Percentiles rank a stretch among this genome's conserved stretches.
These are phyloP conservation scores for Termitomyces bulborhizus DNA, from an alignment of 768 basidiomycete species.

Conservation along the genomic window DNA sequence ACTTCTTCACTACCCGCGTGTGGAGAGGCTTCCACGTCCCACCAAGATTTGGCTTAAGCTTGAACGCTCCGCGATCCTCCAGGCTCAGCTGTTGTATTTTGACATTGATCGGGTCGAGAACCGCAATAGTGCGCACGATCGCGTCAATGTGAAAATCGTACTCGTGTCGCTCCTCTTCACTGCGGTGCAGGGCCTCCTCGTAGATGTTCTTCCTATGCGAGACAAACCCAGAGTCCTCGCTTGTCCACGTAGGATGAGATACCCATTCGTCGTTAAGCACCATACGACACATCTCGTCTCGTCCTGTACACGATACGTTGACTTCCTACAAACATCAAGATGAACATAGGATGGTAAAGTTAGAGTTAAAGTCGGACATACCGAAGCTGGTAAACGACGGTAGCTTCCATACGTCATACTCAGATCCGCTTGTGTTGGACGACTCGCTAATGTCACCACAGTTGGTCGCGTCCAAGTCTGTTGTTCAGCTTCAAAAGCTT, in stretches of 20 bases:
- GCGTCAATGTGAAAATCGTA: conserved; percentile 99
- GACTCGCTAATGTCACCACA: conserved; percentile 31
- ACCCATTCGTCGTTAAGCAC: conserved; percentile 99
- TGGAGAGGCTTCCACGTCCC: conserved; percentile 88
- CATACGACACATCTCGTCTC: conserved; percentile 94
- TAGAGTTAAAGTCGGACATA: conserved; percentile 33
- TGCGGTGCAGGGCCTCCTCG: conserved; percentile 93
- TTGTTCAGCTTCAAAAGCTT: conserved; percentile 41
- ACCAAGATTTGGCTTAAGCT: conserved; percentile 83
- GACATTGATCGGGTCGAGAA: conserved; percentile 87
- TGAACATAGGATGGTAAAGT: neutral
- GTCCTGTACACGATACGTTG: conserved; percentile 85
- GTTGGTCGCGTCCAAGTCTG: conserved; percentile 48
- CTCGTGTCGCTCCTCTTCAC: conserved; percentile 97
- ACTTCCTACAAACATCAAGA: conserved; percentile 53
- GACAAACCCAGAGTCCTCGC: conserved; percentile 88
- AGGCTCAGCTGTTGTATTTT: conserved; percentile 74
- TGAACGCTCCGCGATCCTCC: conserved; percentile 78
- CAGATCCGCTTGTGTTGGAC: conserved; percentile 59
- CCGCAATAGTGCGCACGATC: conserved; percentile 80
- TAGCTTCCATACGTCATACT: conserved; percentile 85
- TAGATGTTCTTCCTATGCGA: conserved; percentile 92
- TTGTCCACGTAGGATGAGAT: conserved; percentile 92
- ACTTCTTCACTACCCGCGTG: conserved; percentile 92
- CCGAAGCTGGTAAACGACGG: conserved; percentile 71